Base-by-base conservation (phyloP, 1,284 basidiomycete genomes). In the Fomitopsis palustris region DNA sequence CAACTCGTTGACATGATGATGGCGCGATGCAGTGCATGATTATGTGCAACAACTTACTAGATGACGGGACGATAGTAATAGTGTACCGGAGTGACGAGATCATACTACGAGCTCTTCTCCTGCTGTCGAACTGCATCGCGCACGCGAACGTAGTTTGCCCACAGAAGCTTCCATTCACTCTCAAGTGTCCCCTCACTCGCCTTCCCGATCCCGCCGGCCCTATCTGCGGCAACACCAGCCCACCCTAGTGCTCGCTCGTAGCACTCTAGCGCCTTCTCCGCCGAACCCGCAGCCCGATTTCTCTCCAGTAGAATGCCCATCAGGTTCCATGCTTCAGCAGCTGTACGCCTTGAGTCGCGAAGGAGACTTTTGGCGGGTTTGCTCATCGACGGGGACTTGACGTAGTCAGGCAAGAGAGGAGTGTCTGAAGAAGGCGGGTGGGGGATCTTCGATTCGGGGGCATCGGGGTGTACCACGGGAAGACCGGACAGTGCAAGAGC, bases 261-360 rank as follows among this genome's bases (percentile, higher is more conserved):
- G 66, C 79, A 83, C 58, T 83, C 78, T 14, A 81, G 67, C 14
- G 84, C 82, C 39, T 69, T 69, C 33, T 78, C 73, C 53, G 74
- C 69, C 8, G 72, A 68, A 23, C 67, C 68, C 4, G 63, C 49
- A 7, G 76, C 75, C 0, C 72, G 72, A n/a, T 69, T 68, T 6
- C 65, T 69, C 65, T 76, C 81, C 54, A 74, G 67, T 21, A 90
- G 70, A 57, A 83, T 71, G 2, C 80, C 81, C 57, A 84, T 72
- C 27, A 90, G 72, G 58, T 78, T 79, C 82, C 92, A 92, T 8
- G 85, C 84, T 71, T 87, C 85, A 0, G 84, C 84, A 14, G 88
- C 86, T 17, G 86, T 85, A 38, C 88, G 78, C 17, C 86, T 80
- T 16, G 90, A 82, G 67, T 92, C 88, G 23, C 86, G 82, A 43